Conservation (phyloP, 2,329 filamentous ascomycete genomes). For the Hymenoscyphus linearis region DNA sequence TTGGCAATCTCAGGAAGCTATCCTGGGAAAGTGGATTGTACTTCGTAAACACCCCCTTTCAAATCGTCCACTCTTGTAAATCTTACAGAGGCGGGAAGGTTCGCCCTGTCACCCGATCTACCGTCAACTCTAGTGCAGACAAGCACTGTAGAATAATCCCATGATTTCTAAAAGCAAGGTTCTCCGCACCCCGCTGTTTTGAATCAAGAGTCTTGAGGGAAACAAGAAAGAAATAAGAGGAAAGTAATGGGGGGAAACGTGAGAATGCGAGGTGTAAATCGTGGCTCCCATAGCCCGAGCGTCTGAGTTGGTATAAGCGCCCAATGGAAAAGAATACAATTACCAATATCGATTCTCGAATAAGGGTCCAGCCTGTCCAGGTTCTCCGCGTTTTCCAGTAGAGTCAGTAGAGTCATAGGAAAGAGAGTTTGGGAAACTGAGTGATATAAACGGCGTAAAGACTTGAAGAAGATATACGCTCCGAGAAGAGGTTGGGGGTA, state of each 20-base stretch:
- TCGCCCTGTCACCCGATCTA: neutral
- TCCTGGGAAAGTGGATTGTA: too few relatives aligned
- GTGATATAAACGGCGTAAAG: neutral
- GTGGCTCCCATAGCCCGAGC: neutral
- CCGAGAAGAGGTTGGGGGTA: neutral
- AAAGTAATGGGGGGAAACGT: neutral
- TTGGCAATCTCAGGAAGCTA: too few relatives aligned
- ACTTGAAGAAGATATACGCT: neutral
- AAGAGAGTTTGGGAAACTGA: neutral
- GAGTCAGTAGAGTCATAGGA: neutral
- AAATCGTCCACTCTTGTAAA: too few relatives aligned
- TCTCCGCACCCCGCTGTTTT: neutral
- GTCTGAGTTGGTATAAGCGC: neutral
- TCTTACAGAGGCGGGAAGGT: neutral
- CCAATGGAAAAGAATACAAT: neutral
- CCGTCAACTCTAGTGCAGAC: neutral
- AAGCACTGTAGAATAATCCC: neutral
- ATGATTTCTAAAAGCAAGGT: neutral
- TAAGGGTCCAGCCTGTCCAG: neutral
- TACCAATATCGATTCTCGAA: neutral
- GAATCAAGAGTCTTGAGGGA: neutral
- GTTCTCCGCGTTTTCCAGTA: neutral
- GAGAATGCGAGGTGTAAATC: neutral
- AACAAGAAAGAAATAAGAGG: too few relatives aligned
- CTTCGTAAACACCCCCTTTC: too few relatives aligned